These are phyloP conservation scores for Millerozyma miso DNA, from an alignment of 805 yeast genomes.

Conservation along the genomic window DNA sequence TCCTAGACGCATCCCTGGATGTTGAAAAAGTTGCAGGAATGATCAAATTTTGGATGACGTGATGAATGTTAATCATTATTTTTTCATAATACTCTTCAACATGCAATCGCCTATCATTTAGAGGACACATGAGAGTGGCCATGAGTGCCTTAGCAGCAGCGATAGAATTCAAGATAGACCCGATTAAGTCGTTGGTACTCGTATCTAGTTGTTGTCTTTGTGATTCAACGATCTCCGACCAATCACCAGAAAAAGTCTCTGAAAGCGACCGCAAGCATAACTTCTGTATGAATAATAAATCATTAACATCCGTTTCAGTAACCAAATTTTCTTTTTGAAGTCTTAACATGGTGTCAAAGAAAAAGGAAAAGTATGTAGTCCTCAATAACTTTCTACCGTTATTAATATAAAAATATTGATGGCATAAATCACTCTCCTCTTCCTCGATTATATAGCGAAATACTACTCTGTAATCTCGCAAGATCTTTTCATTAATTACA, in stretches of 20 bases:
- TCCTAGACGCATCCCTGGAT: neutral
- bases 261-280: neutral
- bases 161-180: neutral
- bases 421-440: neutral
- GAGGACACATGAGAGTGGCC: neutral
- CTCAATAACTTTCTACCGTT: neutral
- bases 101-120: constrained; percentile 39
- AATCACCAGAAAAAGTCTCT: neutral
- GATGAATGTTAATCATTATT: constrained; percentile 37
- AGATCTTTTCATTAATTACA: neutral
- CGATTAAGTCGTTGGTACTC: neutral
- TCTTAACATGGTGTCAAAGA: neutral
- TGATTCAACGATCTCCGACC: neutral
- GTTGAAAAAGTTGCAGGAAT: constrained; percentile 9
- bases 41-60: constrained; percentile 25
- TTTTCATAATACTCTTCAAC: constrained; percentile 41
- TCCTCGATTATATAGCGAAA: neutral
- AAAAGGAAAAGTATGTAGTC: neutral
- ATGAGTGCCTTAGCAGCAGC: neutral
- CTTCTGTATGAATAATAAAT: neutral
- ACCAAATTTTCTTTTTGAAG: neutral
- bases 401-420: too few relatives aligned
- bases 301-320: neutral
- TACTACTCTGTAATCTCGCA: neutral
- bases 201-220: neutral